These are phyloP conservation scores for Prunus yedoensis DNA, from an alignment of 331 rosid species.

Conservation along the genomic window DNA sequence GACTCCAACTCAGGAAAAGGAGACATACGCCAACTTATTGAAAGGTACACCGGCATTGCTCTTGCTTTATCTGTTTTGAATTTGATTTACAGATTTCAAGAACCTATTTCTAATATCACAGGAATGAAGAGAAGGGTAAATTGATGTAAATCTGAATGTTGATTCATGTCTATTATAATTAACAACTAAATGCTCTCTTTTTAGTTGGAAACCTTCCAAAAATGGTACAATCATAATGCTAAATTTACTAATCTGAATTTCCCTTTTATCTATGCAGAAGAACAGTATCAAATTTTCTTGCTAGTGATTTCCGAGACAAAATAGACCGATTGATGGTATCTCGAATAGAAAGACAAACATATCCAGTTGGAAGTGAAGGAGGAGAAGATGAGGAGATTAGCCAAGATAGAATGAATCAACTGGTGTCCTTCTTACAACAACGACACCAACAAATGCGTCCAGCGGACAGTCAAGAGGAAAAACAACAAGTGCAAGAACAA, in stretches of 20 bases:
- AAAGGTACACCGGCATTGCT: constrained; percentile 49
- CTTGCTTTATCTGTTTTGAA: background rate
- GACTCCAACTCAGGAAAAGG: constrained; percentile 49
- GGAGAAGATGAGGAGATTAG: constrained; percentile 31
- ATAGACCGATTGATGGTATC: constrained; percentile 71
- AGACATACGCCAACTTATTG: constrained; percentile 68
- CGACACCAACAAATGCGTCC: constrained; percentile 5
- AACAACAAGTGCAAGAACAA: constrained; percentile 3
- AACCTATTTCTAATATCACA: too few species aligned
- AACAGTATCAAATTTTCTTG: constrained; percentile 74
- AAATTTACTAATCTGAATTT: constrained; percentile 14
- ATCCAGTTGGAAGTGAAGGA: constrained; percentile 4
- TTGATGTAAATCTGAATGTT: too few species aligned
- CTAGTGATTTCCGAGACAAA: constrained; percentile 63
- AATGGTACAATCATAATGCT: background rate
- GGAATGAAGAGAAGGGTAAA: too few species aligned
- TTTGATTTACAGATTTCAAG: too few species aligned
- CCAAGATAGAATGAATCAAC: constrained; percentile 27
- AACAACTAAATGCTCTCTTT: background rate
- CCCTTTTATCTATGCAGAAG: constrained; percentile 43
- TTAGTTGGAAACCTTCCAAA: background rate
- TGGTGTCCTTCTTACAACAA: constrained; percentile 33
- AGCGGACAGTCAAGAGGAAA: constrained; percentile 12
- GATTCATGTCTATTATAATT: too few species aligned
- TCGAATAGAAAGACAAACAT: constrained; percentile 47